These are phyloP conservation scores for Termitomyces heimii DNA, from an alignment of 768 basidiomycete species.

Conservation along the genomic window DNA sequence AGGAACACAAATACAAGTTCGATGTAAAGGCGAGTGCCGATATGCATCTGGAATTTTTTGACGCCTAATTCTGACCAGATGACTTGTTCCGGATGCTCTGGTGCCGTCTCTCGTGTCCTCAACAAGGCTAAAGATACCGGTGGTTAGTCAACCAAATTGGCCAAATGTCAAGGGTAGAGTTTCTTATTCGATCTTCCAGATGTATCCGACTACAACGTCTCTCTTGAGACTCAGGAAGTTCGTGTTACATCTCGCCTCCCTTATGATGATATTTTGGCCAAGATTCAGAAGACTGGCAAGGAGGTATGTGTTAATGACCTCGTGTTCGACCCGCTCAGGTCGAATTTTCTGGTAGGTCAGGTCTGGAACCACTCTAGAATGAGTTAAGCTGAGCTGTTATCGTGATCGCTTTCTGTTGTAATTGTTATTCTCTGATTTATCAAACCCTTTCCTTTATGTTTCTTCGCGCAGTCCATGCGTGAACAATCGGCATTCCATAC, in stretches of 20 bases:
- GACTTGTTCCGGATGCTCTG: slow-evolving; percentile 84
- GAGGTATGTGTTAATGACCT: slow-evolving; percentile 43
- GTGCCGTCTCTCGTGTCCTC: slow-evolving; percentile 72
- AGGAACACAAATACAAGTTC: slow-evolving; percentile 63
- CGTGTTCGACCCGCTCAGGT: not conserved
- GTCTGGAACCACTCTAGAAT: slow-evolving; percentile 42
- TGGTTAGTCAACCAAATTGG: slow-evolving; percentile 6
- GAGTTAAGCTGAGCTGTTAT: slow-evolving; percentile 6
- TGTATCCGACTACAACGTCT: slow-evolving; percentile 52
- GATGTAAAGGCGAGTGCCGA: slow-evolving; percentile 63
- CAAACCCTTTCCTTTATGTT: not conserved
- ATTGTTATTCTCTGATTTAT: not conserved
- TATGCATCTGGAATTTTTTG: not conserved
- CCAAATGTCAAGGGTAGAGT: not conserved
- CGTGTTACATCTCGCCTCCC: slow-evolving; percentile 52
- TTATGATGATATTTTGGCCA: slow-evolving; percentile 62
- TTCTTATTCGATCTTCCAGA: slow-evolving; percentile 27
- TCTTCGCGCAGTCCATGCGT: not conserved
- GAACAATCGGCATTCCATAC: not conserved
- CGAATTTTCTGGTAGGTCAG: slow-evolving; percentile 21
- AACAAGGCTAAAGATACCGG: slow-evolving; percentile 54
- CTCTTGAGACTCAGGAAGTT: slow-evolving; percentile 68
- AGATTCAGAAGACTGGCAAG: slow-evolving; percentile 91
- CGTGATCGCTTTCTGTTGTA: not conserved
- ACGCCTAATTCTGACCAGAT: slow-evolving; percentile 45